Conservation (phyloP, 768 basidiomycete genomes). For the Podaxis sp. region DNA sequence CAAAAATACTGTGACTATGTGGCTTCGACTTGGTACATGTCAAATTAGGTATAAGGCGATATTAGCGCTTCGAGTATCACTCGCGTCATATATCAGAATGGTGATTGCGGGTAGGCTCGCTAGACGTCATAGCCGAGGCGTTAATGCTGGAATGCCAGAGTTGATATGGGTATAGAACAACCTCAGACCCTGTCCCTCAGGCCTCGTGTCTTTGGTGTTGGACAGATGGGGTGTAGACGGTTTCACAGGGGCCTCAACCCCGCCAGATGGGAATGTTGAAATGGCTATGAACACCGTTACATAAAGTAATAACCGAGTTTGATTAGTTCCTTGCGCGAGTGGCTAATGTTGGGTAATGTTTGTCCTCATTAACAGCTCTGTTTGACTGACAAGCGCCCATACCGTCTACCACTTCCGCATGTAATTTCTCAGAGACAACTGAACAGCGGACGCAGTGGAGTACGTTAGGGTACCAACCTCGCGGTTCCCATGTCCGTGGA, state of each 20-base stretch:
- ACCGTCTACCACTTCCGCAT: neutral
- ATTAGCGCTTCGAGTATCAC: neutral
- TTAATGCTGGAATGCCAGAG: neutral
- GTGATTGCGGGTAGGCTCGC: neutral
- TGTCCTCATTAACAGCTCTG: neutral
- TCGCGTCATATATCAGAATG: neutral
- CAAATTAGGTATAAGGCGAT: neutral
- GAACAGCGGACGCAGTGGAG: neutral
- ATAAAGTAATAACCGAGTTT: neutral
- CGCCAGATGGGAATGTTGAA: neutral
- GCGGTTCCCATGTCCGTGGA: conserved; percentile 3
- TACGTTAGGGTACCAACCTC: neutral
- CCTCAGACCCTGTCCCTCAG: neutral
- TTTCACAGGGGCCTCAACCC: too few relatives aligned
- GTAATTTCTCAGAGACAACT: neutral
- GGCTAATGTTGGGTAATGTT: neutral
- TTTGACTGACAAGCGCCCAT: neutral
- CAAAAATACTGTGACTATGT: neutral
- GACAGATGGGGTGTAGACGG: neutral
- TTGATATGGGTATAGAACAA: neutral
- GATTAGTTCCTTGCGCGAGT: neutral
- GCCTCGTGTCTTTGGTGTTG: neutral
- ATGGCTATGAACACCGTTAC: neutral
- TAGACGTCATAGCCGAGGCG: conserved; percentile 11
- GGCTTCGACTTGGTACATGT: neutral